Percentiles rank a stretch among this genome's conserved stretches.
Conservation (phyloP, 768 basidiomycete genomes). For the Dioszegia hungarica region DNA sequence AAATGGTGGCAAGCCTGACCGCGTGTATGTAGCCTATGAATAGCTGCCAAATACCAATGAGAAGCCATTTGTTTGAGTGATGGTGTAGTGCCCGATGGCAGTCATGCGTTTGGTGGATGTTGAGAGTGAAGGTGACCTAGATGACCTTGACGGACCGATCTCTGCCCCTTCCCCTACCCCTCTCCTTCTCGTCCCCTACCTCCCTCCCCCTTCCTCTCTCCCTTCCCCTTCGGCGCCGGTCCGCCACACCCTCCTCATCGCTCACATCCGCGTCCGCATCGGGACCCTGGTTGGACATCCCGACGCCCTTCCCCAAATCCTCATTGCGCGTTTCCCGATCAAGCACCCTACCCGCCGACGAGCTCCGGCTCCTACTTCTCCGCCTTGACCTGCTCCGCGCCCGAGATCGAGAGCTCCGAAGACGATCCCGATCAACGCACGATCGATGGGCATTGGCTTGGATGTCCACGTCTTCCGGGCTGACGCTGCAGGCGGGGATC, state of each 20-base stretch:
- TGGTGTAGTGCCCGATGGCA: too few relatives aligned
- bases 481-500: conserved; percentile 9
- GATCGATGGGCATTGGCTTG: neutral
- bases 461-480: neutral
- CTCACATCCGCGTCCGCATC: conserved; percentile 10
- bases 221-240: neutral
- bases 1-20: too few relatives aligned
- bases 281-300: conserved; percentile 4
- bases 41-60: too few relatives aligned
- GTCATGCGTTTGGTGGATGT: too few relatives aligned
- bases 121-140: too few relatives aligned
- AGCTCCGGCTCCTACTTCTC: neutral
- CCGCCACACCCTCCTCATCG: neutral
- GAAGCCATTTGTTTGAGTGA: too few relatives aligned
- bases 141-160: conserved; percentile 8
- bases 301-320: neutral
- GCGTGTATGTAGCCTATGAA: too few relatives aligned
- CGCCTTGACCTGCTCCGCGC: conserved; percentile 8
- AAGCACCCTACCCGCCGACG: neutral
- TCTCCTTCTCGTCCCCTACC: neutral
- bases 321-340: neutral
- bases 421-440: neutral
- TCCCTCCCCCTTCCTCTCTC: neutral
- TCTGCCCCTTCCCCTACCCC: conserved; percentile 2
- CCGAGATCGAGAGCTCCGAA: conserved; percentile 4